Conservation (phyloP, 495 filamentous ascomycete species). For the Sporormia fimetaria region DNA sequence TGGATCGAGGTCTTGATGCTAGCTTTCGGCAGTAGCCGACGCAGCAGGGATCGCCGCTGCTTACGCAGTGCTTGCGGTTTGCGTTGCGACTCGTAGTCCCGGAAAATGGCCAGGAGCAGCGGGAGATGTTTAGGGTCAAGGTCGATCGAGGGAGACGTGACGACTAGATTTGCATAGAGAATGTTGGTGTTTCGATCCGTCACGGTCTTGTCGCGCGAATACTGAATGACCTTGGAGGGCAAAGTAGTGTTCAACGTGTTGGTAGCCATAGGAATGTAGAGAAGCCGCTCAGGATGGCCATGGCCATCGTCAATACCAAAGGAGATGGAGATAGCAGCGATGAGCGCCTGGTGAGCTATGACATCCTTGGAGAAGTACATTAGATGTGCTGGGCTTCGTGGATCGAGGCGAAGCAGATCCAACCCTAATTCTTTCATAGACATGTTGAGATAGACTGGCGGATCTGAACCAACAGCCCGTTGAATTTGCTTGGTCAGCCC, state of each 20-base stretch:
- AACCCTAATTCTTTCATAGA: slow-evolving; percentile 94
- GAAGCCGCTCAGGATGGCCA: slow-evolving; percentile 70
- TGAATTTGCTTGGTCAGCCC: slow-evolving; percentile 69
- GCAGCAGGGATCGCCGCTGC: slow-evolving; percentile 58
- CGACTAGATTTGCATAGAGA: slow-evolving; percentile 85
- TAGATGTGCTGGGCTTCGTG: slow-evolving; percentile 85
- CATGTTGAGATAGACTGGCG: slow-evolving; percentile 66
- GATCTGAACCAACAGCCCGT: slow-evolving; percentile 50
- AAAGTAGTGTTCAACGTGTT: slow-evolving; percentile 90
- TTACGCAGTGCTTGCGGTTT: slow-evolving; percentile 16
- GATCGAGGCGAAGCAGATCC: slow-evolving; percentile 86
- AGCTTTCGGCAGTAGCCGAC: slow-evolving; percentile 86
- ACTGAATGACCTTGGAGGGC: slow-evolving; percentile 84
- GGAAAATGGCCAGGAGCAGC: slow-evolving; percentile 58
- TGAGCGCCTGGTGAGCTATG: slow-evolving; percentile 86
- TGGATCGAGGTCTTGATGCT: slow-evolving; percentile 92
- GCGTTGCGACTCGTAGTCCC: slow-evolving; percentile 8
- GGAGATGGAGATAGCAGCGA: slow-evolving; percentile 84
- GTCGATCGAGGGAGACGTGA: slow-evolving; percentile 92
- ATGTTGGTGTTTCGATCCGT: slow-evolving; percentile 92
- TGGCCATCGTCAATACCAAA: slow-evolving; percentile 81
- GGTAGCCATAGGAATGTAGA: slow-evolving; percentile 96
- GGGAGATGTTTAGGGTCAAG: slow-evolving; percentile 90
- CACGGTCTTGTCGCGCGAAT: slow-evolving; percentile 58
- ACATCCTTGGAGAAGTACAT: slow-evolving; percentile 97